Percentiles rank a stretch among this genome's conserved stretches.
Conservation (phyloP, 768 basidiomycete genomes). For the Auriculariales sp. region DNA sequence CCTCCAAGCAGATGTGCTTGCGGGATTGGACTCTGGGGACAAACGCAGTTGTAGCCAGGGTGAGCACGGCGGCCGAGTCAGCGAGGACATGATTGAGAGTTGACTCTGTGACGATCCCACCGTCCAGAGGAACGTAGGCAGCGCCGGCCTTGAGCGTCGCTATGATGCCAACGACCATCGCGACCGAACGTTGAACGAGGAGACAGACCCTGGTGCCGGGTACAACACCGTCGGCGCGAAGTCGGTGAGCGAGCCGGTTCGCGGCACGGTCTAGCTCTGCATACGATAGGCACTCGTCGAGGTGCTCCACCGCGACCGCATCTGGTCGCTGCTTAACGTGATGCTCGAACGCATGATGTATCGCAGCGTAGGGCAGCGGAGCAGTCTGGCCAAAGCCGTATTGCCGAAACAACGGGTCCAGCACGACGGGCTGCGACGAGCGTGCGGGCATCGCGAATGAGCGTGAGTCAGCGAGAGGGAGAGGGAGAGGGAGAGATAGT, state of each 20-base stretch:
- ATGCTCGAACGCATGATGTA: constrained; percentile 11
- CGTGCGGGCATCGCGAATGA: too few species aligned
- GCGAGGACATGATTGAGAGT: constrained; percentile 9
- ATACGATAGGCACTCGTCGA: constrained; percentile 9
- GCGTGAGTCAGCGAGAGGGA: too few species aligned
- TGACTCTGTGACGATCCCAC: constrained; percentile 10
- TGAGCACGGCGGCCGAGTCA: constrained; percentile 7
- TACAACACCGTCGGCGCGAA: constrained; percentile 4
- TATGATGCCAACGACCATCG: constrained; percentile 9
- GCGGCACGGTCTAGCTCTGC: constrained; percentile 8
- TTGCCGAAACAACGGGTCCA: neutral
- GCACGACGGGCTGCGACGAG: too few species aligned
- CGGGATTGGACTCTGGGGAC: neutral
- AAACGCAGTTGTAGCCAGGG: neutral
- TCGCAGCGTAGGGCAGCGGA: constrained; percentile 6
- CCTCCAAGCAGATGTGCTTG: constrained; percentile 2
- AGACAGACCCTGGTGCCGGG: constrained; percentile 10
- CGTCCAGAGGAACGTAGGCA: constrained; percentile 12
- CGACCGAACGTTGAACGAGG: constrained; percentile 9
- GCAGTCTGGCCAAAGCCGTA: constrained; percentile 2
- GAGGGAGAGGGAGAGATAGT: too few species aligned
- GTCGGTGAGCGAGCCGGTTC: constrained; percentile 9
- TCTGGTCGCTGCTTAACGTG: constrained; percentile 8
- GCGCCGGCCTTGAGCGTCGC: constrained; percentile 12
- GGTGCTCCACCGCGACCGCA: constrained; percentile 10